phyloP scores from a whole-genome alignment of 192 early-diverging fungal species.

The Mortierella claussenii region DNA sequence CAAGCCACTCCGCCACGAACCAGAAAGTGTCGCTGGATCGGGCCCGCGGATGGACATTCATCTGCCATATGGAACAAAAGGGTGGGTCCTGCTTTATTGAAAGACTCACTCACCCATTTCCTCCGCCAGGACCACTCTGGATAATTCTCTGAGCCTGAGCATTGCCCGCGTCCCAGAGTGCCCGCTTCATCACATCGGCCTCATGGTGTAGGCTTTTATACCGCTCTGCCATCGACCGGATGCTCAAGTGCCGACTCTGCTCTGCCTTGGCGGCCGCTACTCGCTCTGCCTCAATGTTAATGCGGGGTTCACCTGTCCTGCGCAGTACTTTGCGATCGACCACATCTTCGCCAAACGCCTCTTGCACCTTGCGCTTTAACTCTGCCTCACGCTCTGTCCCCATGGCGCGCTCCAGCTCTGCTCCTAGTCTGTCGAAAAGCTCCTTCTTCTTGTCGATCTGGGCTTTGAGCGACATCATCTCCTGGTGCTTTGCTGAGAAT shows the following conservation, averaged over 20 bases:
- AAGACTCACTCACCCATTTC: slow-evolving; percentile 21
- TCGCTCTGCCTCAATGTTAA: slow-evolving; percentile 17
- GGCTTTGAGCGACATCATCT: slow-evolving; percentile 22
- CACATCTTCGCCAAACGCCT: slow-evolving; percentile 47
- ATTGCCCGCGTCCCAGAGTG: slow-evolving; percentile 29
- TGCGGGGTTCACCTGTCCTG: slow-evolving; percentile 35
- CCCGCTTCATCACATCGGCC: slow-evolving; percentile 38
- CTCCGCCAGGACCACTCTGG: slow-evolving; percentile 6
- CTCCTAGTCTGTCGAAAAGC: slow-evolving; percentile 28
- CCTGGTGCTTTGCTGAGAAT: slow-evolving; percentile 34
- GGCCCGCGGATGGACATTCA: too few species aligned
- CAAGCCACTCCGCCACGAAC: too few species aligned
- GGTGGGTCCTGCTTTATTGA: too few species aligned
- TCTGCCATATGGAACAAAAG: too few species aligned
- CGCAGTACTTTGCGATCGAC: slow-evolving; percentile 39
- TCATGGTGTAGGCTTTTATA: slow-evolving; percentile 37
- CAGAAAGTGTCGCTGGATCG: too few species aligned
- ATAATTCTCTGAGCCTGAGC: slow-evolving; percentile 16
- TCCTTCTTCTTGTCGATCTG: slow-evolving; percentile 39
- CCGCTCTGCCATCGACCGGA: slow-evolving; percentile 38
- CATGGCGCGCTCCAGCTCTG: slow-evolving; percentile 31
- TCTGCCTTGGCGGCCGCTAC: slow-evolving; percentile 20
- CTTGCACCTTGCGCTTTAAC: slow-evolving; percentile 43
- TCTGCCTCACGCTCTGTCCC: slow-evolving; percentile 33
- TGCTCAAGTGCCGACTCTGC: slow-evolving; percentile 17